Evolutionary conservation across 1,284 basidiomycete genomes (phyloP).

Genomic region (Termitomyces sp.): DNA sequence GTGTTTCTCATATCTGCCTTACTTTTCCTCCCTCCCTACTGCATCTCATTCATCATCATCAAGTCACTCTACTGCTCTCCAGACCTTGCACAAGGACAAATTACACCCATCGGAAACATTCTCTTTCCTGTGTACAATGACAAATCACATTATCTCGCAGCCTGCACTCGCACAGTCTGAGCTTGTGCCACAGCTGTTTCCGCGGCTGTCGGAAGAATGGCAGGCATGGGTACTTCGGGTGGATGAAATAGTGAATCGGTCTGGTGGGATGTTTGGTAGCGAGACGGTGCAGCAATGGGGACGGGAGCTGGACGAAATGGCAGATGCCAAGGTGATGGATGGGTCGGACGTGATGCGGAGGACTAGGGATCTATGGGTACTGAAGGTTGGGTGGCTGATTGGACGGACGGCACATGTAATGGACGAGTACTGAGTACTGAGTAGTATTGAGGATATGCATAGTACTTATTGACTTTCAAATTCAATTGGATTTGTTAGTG

Average conservation of each 20-base stretch:
- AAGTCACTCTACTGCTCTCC: constrained; percentile 37
- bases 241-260: constrained; percentile 62
- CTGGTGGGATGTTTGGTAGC: constrained; percentile 73
- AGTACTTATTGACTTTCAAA: too few species aligned
- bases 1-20: constrained; percentile 73
- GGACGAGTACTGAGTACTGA: constrained; percentile 39
- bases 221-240: constrained; percentile 67
- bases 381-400: constrained; percentile 73
- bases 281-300: constrained; percentile 67
- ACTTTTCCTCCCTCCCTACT: constrained; percentile 60
- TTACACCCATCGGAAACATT: constrained; percentile 70
- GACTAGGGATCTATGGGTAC: constrained; percentile 65
- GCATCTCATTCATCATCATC: constrained; percentile 21
- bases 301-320: constrained; percentile 59
- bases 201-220: constrained; percentile 69
- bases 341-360: constrained; percentile 50
- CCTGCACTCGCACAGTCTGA: constrained; percentile 58
- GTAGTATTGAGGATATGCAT: too few species aligned
- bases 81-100: constrained; percentile 54
- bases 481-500: background rate
- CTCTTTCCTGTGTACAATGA: constrained; percentile 62
- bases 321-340: constrained; percentile 43
- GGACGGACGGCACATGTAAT: constrained; percentile 48
- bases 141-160: constrained; percentile 60
- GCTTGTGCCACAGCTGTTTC: constrained; percentile 51